Evolutionary conservation across 1,284 basidiomycete genomes (phyloP), one percentile per base, ranked within the genome.

Genomic region (Moesziomyces globuligerus): DNA sequence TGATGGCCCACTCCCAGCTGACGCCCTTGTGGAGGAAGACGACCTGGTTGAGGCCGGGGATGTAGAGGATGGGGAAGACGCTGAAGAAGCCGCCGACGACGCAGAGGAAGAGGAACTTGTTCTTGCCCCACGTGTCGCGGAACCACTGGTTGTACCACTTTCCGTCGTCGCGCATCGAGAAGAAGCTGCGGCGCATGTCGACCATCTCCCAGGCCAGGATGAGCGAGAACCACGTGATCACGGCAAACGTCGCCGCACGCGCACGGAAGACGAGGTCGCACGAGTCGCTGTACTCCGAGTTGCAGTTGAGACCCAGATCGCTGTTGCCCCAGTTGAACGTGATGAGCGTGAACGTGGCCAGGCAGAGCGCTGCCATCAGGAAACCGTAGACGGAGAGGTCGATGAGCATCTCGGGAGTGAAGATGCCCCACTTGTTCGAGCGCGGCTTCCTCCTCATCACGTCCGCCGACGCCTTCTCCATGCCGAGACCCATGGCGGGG

Each of bases 381-480:
- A 89, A 73, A 3, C 89, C 89, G 81, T 90, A 90, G 34, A 87
- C 86, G 42, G 87, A 57, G 53, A 87, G 86, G 74, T 90, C 89
- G 44, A 75, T 28, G 26, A 82, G 48, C 48, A 83, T 69, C 45
- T 83, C 83, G 8, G 64, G 64, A 1, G 72, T 78, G 51, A 84
- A 83, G 48, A 83, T 66, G 6, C 83, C 82, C 48, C 73, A 75
- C 56, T 79, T 78, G 47, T 78, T 70, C 15, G 60, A 65, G 24
- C 67, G 75, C 11, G 81, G 89, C 1, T 86, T 85, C 48, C 84
- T 84, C 50, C 83, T 84, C 89, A 90, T 90, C 20, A 88, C 83
- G 68, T 89, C 87, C 7, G 76, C 41, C 0, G 87, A 85, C 1
- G 88, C 86, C 4, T 84, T 84, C 74, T 90, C 88, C 54, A 89